Evolutionary conservation across 1,284 basidiomycete species (phyloP), one percentile per base, ranked within the genome.

Genomic region (Pseudozyma tsukubaensis): DNA sequence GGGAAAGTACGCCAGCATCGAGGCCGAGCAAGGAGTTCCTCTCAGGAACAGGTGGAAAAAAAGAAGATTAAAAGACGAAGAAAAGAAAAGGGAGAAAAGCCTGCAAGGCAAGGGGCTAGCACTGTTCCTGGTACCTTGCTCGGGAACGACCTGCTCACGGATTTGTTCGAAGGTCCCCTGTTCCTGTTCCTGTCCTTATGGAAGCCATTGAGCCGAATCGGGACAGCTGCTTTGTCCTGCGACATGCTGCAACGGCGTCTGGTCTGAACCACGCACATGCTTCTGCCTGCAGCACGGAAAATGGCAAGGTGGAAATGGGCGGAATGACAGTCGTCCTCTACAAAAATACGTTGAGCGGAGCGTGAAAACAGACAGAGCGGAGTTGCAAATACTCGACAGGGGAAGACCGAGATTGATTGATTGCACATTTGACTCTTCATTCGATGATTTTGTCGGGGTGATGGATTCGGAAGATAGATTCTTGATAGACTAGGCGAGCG

Each of bases 121-220:
- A 18, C 24, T 36, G 53, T 55, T 55, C 53, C 53, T 55, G 53
- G 53, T 55, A 18, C 53, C 53, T 55, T 55, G 18, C 16, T 47
- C 52, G 52, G 34, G 24, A 29, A 29, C 24, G 24, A 29, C 24
- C 24, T 29, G 24, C 24, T 29, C 6, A 29, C 24, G 24, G 24
- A 3, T 29, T 29, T 29, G 3, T 29, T 29, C 24, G 6, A 29
- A 6, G 24, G 3, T 6, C 24, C 24, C 24, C 24, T 29, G 24
- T 29, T 29, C 24, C 24, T 29, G 24, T 47, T 19, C 18, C 24
- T 34, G 7, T 21, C 18, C 24, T 32, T 1, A n/a, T 8, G 14
- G 14, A 34, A 32, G 14, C 24, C 24, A 29, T 29, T 29, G 35
- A 57, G 24, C 50, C 50, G 48, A 44, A 58, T 43, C 39, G 18